Evolutionary conservation across 108 stramenopile genomes (phyloP).

Genomic region (Cylindrotheca closterium): DNA sequence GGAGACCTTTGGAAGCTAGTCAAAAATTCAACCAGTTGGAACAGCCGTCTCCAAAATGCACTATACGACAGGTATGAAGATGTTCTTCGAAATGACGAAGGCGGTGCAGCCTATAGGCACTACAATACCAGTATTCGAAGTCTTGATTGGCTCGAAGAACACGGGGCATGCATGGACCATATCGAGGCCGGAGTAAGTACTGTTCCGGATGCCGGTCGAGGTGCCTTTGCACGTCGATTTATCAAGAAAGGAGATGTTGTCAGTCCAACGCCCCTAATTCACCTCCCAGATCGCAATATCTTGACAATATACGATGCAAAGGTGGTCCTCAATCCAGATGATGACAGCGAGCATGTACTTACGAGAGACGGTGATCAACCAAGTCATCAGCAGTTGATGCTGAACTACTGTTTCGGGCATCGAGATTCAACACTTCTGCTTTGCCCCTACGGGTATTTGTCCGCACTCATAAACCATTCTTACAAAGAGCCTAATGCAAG

Average conservation of each 20-base stretch:
- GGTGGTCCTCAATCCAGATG: conserved; percentile 5
- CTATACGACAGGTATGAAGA: not conserved
- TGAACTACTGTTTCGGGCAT: conserved; percentile 79
- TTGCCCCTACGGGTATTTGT: conserved; percentile 68
- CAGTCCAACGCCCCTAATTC: conserved; percentile 68
- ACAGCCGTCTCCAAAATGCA: too few species aligned
- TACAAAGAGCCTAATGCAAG: conserved; percentile 56
- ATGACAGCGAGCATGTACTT: conserved; percentile 8
- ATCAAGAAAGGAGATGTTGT: conserved; percentile 60
- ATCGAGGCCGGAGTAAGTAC: conserved; percentile 52
- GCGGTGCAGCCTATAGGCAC: conserved; percentile 18
- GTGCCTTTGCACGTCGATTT: conserved; percentile 71
- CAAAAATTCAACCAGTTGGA: too few species aligned
- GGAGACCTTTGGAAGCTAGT: too few species aligned
- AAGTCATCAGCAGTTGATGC: conserved; percentile 45
- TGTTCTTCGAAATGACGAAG: conserved; percentile 14
- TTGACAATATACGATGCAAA: conserved; percentile 42
- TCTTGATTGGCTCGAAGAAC: conserved; percentile 29
- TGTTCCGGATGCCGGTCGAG: conserved; percentile 70
- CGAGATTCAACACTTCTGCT: conserved; percentile 45
- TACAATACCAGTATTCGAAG: conserved; percentile 27
- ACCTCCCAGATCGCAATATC: conserved; percentile 27
- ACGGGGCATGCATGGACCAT: conserved; percentile 73
- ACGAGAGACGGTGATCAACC: conserved; percentile 20
- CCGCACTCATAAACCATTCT: conserved; percentile 71